Percentiles rank a stretch among this genome's conserved stretches.
Conservation (phyloP, 2,329 filamentous ascomycete species). For the Elsinoe fawcettii region DNA sequence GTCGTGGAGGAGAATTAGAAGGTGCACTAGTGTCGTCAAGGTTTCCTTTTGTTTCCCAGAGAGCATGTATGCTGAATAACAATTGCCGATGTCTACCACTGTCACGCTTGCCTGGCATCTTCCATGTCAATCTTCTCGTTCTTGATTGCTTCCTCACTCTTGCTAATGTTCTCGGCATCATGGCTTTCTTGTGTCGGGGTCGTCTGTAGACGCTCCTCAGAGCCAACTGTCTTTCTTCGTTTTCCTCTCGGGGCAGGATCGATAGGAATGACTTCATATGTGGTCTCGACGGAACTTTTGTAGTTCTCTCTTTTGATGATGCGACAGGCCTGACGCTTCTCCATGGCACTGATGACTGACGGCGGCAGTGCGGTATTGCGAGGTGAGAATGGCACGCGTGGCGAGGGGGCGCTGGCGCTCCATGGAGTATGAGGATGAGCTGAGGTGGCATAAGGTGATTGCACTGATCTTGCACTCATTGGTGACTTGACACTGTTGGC, state of each 20-base stretch:
- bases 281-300: slow-evolving; percentile 65
- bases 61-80: too few species aligned
- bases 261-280: slow-evolving; percentile 63
- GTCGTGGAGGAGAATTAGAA: neutral
- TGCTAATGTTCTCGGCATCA: slow-evolving; percentile 1
- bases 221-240: slow-evolving; percentile 60
- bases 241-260: slow-evolving; percentile 88
- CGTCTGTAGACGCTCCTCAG: neutral
- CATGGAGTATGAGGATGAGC: slow-evolving; percentile 30
- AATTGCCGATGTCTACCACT: too few species aligned
- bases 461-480: slow-evolving; percentile 50
- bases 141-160: slow-evolving; percentile 16
- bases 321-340: slow-evolving; percentile 33
- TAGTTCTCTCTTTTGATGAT: slow-evolving; percentile 77
- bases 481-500: slow-evolving; percentile 57
- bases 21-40: neutral
- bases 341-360: slow-evolving; percentile 14
- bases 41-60: too few species aligned
- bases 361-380: slow-evolving; percentile 54
- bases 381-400: slow-evolving; percentile 48
- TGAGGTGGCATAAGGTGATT: slow-evolving; percentile 62
- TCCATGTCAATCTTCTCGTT: slow-evolving; percentile 19
- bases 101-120: slow-evolving; percentile 9
- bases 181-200: slow-evolving; percentile 18
- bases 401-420: slow-evolving; percentile 19